phyloP scores from a whole-genome alignment of 2,329 filamentous ascomycete species.

The Beauveria varroae region DNA sequence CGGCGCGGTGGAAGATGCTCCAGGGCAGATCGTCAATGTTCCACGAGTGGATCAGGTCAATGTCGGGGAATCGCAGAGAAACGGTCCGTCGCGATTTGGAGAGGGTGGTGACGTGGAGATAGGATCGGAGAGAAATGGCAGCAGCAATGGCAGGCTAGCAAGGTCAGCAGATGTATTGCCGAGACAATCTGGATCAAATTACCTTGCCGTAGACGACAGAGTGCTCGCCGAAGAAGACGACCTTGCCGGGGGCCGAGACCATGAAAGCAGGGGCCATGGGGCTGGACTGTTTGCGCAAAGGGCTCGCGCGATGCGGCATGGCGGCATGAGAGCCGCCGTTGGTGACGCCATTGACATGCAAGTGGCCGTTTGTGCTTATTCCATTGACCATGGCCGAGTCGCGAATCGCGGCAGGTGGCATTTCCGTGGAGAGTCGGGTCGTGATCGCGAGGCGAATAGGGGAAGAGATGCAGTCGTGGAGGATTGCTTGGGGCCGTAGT shows the following conservation, averaged over 20 bases:
- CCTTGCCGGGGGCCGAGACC: conserved; percentile 96
- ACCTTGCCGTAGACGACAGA: conserved; percentile 96
- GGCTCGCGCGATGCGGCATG: conserved; percentile 29
- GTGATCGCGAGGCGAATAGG: not conserved
- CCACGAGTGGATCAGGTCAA: conserved; percentile 86
- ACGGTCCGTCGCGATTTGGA: conserved; percentile 88
- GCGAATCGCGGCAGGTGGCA: conserved; percentile 4
- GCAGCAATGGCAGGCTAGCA: conserved; percentile 80
- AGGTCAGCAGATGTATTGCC: not conserved
- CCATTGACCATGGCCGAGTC: conserved; percentile 7
- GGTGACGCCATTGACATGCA: conserved; percentile 26
- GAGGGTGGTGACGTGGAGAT: conserved; percentile 88
- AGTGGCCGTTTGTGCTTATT: conserved; percentile 17
- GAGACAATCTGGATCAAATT: conserved; percentile 15
- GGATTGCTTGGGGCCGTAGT: not conserved
- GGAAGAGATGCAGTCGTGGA: not conserved
- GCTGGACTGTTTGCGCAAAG: conserved; percentile 50
- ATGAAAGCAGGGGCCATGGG: conserved; percentile 85
- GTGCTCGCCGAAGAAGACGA: conserved; percentile 97
- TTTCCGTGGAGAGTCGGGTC: not conserved
- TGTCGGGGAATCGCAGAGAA: conserved; percentile 83
- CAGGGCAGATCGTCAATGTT: conserved; percentile 88
- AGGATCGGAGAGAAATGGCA: conserved; percentile 89
- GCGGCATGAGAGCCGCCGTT: conserved; percentile 28
- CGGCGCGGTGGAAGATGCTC: conserved; percentile 68